Evolutionary conservation across 768 basidiomycete genomes (phyloP).

Genomic region (Psilocybe subaeruginosa): DNA sequence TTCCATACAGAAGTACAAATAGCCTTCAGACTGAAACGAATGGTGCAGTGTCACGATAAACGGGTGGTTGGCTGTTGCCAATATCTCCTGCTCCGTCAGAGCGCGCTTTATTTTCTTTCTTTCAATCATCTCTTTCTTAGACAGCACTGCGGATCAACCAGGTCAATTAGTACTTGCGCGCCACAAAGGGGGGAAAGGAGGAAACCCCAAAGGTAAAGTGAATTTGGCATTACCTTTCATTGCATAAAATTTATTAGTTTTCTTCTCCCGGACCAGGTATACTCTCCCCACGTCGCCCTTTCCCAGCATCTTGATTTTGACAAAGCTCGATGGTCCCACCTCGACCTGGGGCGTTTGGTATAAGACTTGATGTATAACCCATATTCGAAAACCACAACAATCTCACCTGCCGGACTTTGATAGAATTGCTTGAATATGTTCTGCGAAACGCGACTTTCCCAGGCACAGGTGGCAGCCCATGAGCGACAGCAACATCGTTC

Average conservation of each 20-base stretch:
- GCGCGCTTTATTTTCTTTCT: constrained; percentile 99
- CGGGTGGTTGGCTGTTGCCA: constrained; percentile 97
- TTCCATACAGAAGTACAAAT: constrained; percentile 99
- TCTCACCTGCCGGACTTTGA: constrained; percentile 85
- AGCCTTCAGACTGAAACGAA: constrained; percentile 97
- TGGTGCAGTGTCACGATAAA: constrained; percentile 99
- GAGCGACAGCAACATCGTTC: constrained; percentile 39
- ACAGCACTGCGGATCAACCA: constrained; percentile 72
- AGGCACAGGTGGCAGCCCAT: constrained; percentile 43
- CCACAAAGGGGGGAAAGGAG: constrained; percentile 31
- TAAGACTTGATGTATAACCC: constrained; percentile 15
- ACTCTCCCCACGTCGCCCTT: constrained; percentile 99
- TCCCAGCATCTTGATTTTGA: constrained; percentile 97
- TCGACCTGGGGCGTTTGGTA: constrained; percentile 64
- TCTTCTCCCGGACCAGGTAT: constrained; percentile 98
- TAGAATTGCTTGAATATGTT: constrained; percentile 97
- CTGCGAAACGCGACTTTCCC: constrained; percentile 80
- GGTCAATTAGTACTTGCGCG: constrained; percentile 36
- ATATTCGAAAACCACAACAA: constrained; percentile 8
- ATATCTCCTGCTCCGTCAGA: constrained; percentile 97
- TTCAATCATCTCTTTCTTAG: constrained; percentile 99
- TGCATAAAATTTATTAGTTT: constrained; percentile 92
- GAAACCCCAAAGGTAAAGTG: constrained; percentile 21
- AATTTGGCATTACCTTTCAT: constrained; percentile 87
- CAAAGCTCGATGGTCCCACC: constrained; percentile 91